phyloP scores from a whole-genome alignment of 495 filamentous ascomycete species.

The Penicillium atrosanguineum region DNA sequence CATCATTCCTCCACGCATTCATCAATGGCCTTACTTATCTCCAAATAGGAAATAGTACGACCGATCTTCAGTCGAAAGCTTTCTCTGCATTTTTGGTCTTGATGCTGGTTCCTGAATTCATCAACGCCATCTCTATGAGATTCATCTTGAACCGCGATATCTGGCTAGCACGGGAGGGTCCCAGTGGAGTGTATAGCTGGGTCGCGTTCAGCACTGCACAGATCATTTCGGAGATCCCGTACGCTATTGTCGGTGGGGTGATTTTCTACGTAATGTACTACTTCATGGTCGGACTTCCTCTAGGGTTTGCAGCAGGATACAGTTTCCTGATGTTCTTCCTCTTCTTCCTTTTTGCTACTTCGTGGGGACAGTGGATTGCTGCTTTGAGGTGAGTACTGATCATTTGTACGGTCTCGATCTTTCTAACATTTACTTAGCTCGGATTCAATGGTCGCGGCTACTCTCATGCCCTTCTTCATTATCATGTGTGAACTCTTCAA shows the following conservation, averaged over 20 bases:
- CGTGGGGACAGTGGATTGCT: constrained; percentile 67
- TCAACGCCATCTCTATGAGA: constrained; percentile 74
- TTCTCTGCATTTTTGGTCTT: constrained; percentile 81
- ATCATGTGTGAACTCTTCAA: constrained; percentile 59
- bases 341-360: constrained; percentile 74
- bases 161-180: constrained; percentile 69
- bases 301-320: constrained; percentile 64
- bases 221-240: constrained; percentile 74
- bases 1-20: constrained; percentile 70
- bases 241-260: constrained; percentile 66
- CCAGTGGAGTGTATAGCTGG: constrained; percentile 71
- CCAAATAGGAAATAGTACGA: constrained; percentile 62
- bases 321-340: constrained; percentile 80
- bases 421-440: constrained; percentile 38
- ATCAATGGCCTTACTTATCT: constrained; percentile 76
- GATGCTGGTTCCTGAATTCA: constrained; percentile 72
- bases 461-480: constrained; percentile 72
- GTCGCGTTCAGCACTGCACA: constrained; percentile 69
- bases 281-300: constrained; percentile 64
- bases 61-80: constrained; percentile 70
- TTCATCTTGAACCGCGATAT: constrained; percentile 71
- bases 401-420: background rate
- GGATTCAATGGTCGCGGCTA: constrained; percentile 64
- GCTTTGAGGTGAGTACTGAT: constrained; percentile 50
- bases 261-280: constrained; percentile 73